Evolutionary conservation across 345 rosid genomes (phyloP).

Genomic region (Aurinia saxatilis): DNA sequence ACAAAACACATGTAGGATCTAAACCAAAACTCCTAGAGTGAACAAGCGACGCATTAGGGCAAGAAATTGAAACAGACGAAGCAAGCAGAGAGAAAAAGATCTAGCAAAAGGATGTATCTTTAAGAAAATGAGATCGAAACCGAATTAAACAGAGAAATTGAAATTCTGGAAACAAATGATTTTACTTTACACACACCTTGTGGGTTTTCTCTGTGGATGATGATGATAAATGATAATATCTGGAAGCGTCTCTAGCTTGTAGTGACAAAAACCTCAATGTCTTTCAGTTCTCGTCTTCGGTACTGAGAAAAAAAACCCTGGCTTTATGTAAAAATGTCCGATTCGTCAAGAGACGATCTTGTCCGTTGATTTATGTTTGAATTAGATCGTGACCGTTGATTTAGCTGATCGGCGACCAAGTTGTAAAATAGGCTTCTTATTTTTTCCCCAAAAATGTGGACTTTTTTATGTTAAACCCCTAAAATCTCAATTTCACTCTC

Average conservation of each 20-base stretch:
- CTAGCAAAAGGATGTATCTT: conserved; percentile 1
- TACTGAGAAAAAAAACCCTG: conserved; percentile 1
- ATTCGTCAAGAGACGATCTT: conserved; percentile 5
- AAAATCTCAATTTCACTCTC: neutral
- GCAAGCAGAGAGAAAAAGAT: neutral
- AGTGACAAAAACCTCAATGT: neutral
- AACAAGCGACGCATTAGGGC: neutral
- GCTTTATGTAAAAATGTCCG: neutral
- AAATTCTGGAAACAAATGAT: neutral
- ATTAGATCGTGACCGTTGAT: conserved; percentile 12
- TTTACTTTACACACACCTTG: neutral
- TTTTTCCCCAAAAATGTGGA: too few species aligned
- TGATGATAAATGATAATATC: conserved; percentile 14
- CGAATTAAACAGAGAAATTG: neutral
- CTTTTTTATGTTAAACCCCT: neutral
- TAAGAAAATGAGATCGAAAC: neutral
- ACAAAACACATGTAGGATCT: neutral
- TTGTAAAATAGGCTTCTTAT: neutral
- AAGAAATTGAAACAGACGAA: neutral
- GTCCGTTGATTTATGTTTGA: neutral
- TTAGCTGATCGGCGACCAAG: neutral
- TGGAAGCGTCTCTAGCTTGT: conserved; percentile 2
- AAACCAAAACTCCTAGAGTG: neutral
- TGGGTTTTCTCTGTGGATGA: neutral
- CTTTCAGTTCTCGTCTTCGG: neutral